Conservation (phyloP, 177 flowering plant genomes). For the Vitis hybrid region DNA sequence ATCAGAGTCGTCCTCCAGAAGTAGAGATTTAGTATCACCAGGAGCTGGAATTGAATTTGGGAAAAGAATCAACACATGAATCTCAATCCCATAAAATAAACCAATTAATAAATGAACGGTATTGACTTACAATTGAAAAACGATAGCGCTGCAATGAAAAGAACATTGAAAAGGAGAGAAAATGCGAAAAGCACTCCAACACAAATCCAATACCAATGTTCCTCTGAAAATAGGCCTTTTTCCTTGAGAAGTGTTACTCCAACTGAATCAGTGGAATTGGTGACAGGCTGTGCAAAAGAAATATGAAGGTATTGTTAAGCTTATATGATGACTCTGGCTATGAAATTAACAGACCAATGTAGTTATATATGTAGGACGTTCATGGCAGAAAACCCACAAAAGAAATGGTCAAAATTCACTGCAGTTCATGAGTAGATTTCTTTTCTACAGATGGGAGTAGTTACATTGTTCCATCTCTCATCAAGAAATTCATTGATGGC, state of each 20-base stretch:
- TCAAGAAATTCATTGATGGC: slow-evolving; percentile 32
- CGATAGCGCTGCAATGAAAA: slow-evolving; percentile 21
- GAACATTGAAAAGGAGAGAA: slow-evolving; percentile 21
- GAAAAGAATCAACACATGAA: not conserved
- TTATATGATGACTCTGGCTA: not conserved
- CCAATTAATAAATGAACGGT: not conserved
- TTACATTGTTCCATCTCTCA: slow-evolving; percentile 24
- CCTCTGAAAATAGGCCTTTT: slow-evolving; percentile 23
- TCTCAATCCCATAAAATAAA: not conserved
- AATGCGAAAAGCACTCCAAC: not conserved
- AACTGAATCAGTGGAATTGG: slow-evolving; percentile 5
- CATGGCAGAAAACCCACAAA: no score
- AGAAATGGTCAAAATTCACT: not conserved
- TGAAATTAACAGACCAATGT: not conserved
- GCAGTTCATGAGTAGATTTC: not conserved
- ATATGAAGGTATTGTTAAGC: not conserved
- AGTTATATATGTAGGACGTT: no score
- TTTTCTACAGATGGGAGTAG: slow-evolving; percentile 21
- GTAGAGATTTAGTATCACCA: slow-evolving; percentile 21
- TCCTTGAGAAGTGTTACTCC: slow-evolving; percentile 20
- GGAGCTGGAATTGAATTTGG: slow-evolving; percentile 20
- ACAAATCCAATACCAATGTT: slow-evolving; percentile 27
- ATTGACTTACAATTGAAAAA: slow-evolving; percentile 31
- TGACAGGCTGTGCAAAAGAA: not conserved
- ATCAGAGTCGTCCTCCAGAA: slow-evolving; percentile 2